phyloP scores from a whole-genome alignment of 2,329 filamentous ascomycete species.

The Penicillium brasilianum region DNA sequence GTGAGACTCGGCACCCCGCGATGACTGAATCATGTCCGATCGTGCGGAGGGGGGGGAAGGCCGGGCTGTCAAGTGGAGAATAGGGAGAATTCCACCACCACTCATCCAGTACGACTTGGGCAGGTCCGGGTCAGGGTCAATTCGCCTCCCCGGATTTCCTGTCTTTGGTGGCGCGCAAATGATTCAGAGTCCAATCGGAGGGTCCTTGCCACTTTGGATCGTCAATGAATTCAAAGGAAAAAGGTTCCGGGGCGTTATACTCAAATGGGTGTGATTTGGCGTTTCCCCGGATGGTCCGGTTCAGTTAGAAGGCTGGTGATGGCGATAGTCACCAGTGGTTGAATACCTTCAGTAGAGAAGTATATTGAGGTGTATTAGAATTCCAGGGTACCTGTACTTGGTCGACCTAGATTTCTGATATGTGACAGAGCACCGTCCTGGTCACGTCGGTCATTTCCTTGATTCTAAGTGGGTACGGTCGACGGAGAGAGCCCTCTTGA shows the following conservation, averaged over 20 bases:
- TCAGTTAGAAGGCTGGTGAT: background rate
- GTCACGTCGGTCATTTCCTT: too few species aligned
- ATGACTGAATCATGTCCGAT: background rate
- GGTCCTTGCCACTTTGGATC: constrained; percentile 3
- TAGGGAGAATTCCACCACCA: too few species aligned
- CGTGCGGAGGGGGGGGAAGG: constrained; percentile 10
- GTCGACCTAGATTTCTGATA: too few species aligned
- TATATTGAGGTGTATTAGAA: too few species aligned
- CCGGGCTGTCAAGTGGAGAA: constrained; percentile 2
- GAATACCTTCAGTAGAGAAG: too few species aligned
- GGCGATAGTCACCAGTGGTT: background rate
- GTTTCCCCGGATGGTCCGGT: background rate
- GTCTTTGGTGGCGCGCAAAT: background rate
- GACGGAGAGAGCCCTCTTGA: too few species aligned
- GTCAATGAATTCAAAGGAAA: background rate
- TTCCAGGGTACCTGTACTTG: too few species aligned
- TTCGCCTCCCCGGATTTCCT: constrained; percentile 1
- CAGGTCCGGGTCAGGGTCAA: background rate
- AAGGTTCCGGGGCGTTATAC: background rate
- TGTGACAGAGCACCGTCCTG: too few species aligned
- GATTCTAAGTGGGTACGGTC: too few species aligned
- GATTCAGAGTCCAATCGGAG: background rate
- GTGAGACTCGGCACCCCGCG: constrained; percentile 24
- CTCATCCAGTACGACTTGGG: background rate
- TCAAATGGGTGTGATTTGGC: background rate